Conservation (phyloP, 106 monocot species). For the Allium sativum region DNA sequence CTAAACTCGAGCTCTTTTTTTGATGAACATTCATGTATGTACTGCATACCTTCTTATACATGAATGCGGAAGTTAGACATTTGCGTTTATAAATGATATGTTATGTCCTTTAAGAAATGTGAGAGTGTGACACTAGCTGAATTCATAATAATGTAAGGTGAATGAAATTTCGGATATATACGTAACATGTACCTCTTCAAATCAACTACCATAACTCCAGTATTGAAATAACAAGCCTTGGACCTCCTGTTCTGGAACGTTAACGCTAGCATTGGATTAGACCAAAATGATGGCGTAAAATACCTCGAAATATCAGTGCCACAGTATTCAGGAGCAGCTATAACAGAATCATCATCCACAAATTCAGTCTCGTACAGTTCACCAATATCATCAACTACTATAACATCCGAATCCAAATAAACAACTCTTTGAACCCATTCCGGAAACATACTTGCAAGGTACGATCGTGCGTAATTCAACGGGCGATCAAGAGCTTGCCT, state of each 20-base stretch:
- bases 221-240: conserved; percentile 36
- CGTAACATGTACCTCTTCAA: conserved; percentile 10
- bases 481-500: conserved; percentile 23
- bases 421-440: conserved; percentile 8
- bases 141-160: no score
- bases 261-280: conserved; percentile 1
- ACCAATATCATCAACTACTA: conserved; percentile 25
- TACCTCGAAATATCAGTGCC: conserved; percentile 23
- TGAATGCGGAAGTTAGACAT: no score
- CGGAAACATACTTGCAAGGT: conserved; percentile 15
- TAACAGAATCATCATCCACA: conserved; percentile 1
- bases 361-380: conserved; percentile 2
- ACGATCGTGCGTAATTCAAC: conserved; percentile 28
- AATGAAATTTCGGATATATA: no score
- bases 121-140: no score
- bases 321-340: conserved; percentile 38
- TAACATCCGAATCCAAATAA: conserved; percentile 33
- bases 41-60: no score
- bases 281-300: conserved; percentile 35
- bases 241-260: conserved; percentile 10
- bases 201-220: conserved; percentile 43
- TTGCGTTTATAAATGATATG: no score
- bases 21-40: no score
- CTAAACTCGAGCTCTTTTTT: no score
- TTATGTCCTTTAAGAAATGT: no score